Percentiles rank a stretch among this genome's conserved stretches.
phyloP scores from a whole-genome alignment of 2,329 filamentous ascomycete species.

The Fusarium kyushuense region DNA sequence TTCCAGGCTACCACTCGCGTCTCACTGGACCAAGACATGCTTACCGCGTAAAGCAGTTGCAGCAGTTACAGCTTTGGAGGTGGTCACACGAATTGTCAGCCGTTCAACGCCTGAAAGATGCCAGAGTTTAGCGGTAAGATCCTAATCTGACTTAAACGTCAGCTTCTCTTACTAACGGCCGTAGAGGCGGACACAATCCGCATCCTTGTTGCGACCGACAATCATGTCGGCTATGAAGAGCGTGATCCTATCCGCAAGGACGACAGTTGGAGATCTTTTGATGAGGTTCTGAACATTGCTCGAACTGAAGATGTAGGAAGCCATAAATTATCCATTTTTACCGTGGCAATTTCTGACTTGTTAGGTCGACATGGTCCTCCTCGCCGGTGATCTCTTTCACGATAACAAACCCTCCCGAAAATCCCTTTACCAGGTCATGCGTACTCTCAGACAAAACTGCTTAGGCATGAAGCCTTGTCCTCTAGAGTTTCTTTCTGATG shows the following conservation, averaged over 20 bases:
- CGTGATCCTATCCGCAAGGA: slow-evolving; percentile 94
- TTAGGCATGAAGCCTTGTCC: slow-evolving; percentile 95
- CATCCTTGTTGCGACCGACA: slow-evolving; percentile 94
- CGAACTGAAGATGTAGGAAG: slow-evolving; percentile 78
- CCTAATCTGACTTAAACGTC: too few species aligned
- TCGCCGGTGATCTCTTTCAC: slow-evolving; percentile 95
- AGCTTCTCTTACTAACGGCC: slow-evolving; percentile 21
- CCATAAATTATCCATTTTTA: fast-evolving
- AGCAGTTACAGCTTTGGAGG: slow-evolving; percentile 9
- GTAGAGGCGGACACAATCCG: slow-evolving; percentile 84
- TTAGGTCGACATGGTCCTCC: slow-evolving; percentile 92
- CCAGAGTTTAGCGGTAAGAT: slow-evolving; percentile 49
- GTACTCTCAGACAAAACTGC: slow-evolving; percentile 91
- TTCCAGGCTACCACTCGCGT: slow-evolving; percentile 28
- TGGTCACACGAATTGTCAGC: slow-evolving; percentile 5
- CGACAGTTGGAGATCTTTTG: slow-evolving; percentile 96
- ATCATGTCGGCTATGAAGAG: slow-evolving; percentile 97
- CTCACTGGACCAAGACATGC: slow-evolving; percentile 13
- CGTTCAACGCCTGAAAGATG: slow-evolving; percentile 35
- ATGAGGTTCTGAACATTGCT: slow-evolving; percentile 93
- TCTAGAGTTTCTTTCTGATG: slow-evolving; percentile 93
- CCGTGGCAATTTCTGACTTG: neutral
- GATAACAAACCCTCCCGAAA: slow-evolving; percentile 98
- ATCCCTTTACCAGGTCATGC: slow-evolving; percentile 97
- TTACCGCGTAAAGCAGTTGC: slow-evolving; percentile 39